These are phyloP conservation scores for Sarocladium strictum DNA, from an alignment of 2,329 filamentous ascomycete genomes.

Conservation along the genomic window DNA sequence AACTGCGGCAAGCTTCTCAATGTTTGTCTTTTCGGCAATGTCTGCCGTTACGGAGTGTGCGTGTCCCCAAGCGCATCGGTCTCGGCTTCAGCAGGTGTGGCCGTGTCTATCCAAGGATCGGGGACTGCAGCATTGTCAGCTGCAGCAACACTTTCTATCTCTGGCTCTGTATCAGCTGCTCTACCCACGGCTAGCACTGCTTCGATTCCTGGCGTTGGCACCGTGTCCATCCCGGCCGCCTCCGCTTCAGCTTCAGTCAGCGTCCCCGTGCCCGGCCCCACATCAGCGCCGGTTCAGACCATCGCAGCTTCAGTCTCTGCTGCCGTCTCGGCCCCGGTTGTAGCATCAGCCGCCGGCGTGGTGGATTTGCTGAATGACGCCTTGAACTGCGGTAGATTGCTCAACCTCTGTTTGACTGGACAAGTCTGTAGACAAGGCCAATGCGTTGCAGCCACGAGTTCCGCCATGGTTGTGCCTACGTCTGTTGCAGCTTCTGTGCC, in stretches of 20 bases:
- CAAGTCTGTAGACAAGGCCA: background rate
- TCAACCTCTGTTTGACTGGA: background rate
- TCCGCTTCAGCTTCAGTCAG: background rate
- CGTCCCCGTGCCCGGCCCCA: background rate
- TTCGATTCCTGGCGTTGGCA: background rate
- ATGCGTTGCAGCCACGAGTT: background rate
- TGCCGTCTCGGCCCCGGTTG: background rate
- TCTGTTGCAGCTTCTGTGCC: background rate
- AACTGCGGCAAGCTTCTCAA: conserved; percentile 5
- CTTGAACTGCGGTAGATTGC: conserved; percentile 4
- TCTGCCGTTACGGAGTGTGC: background rate
- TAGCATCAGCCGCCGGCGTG: background rate
- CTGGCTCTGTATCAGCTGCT: background rate
- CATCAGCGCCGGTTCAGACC: background rate
- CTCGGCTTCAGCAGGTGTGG: background rate
- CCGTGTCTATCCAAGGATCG: background rate
- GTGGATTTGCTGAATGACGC: conserved; percentile 3
- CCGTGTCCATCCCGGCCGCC: background rate
- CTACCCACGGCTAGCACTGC: background rate
- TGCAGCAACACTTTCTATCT: background rate
- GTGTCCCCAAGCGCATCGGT: background rate
- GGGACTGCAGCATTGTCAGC: background rate
- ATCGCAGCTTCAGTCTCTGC: background rate
- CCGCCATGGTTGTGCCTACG: background rate
- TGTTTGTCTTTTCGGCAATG: conserved; percentile 5